A percentile compares a stretch with the other conserved stretches of the same genome.
Conservation (phyloP, 2,329 filamentous ascomycete genomes). For the Zelopaecilomyces penicillatus region DNA sequence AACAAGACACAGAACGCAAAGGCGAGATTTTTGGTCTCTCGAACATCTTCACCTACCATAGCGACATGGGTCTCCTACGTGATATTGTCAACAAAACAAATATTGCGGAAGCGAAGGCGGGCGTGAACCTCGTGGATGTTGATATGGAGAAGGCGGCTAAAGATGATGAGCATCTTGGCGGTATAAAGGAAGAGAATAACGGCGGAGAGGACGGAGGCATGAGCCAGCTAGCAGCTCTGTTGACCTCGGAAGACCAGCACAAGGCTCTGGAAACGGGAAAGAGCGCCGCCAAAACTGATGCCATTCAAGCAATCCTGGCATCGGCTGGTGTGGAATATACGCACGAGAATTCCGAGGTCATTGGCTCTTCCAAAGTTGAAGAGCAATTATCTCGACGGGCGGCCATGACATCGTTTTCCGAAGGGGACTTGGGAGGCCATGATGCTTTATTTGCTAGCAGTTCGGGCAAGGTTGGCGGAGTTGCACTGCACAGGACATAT, state of each 20-base stretch:
- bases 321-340: conserved; percentile 89
- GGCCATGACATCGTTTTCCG: conserved; percentile 45
- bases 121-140: conserved; percentile 70
- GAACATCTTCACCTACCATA: conserved; percentile 79
- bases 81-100: conserved; percentile 99
- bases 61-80: conserved; percentile 71
- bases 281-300: conserved; percentile 50
- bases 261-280: conserved; percentile 25
- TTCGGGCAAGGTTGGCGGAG: conserved; percentile 24
- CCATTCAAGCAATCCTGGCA: conserved; percentile 80
- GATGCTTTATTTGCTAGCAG: conserved; percentile 51
- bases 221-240: conserved; percentile 57
- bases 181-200: conserved; percentile 36
- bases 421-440: conserved; percentile 38
- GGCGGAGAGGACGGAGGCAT: conserved; percentile 59
- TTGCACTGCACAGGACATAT: conserved; percentile 39
- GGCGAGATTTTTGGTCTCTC: conserved; percentile 88
- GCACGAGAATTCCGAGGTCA: conserved; percentile 91
- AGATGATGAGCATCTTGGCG: conserved; percentile 38
- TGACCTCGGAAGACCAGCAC: conserved; percentile 39
- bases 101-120: conserved; percentile 82
- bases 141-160: conserved; percentile 56
- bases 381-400: conserved; percentile 72
- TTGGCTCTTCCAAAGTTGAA: conserved; percentile 89
- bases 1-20: conserved; percentile 71